A percentile compares a stretch with the other conserved stretches of the same genome.
phyloP scores from a whole-genome alignment of 345 rosid genomes.

The Salix caprea region DNA sequence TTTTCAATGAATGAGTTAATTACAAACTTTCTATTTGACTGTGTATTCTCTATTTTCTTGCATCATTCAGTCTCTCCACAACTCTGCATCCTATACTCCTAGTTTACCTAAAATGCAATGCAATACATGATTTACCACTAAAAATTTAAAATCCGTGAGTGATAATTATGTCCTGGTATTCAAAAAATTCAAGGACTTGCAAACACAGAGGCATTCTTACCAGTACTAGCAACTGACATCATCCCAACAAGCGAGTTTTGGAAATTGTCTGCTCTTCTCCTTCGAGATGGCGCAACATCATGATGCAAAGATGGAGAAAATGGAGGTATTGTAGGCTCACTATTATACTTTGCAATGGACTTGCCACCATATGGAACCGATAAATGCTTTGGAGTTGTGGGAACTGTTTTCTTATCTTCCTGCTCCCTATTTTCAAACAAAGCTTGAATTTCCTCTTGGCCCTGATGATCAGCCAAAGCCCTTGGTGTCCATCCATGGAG shows the following conservation, averaged over 20 bases:
- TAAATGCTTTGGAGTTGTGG: constrained; percentile 14
- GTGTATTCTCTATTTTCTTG: not conserved
- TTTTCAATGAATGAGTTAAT: not conserved
- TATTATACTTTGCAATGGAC: constrained; percentile 48
- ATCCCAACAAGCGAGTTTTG: constrained; percentile 72
- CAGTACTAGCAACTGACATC: constrained; percentile 60
- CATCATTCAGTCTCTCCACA: not conserved
- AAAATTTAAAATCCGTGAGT: not conserved
- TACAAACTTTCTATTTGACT: not conserved
- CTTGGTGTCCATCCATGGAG: constrained; percentile 68
- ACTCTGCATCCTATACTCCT: not conserved
- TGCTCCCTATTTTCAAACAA: constrained; percentile 30
- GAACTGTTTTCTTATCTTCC: constrained; percentile 1
- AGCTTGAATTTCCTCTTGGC: constrained; percentile 57
- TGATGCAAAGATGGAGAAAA: constrained; percentile 6
- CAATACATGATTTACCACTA: not conserved
- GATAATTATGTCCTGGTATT: not conserved
- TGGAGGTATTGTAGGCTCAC: constrained; percentile 52
- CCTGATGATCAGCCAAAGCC: constrained; percentile 74
- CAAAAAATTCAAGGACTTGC: not conserved
- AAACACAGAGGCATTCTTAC: constrained; percentile 20
- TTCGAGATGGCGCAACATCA: constrained; percentile 18
- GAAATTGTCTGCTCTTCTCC: constrained; percentile 46
- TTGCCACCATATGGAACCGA: constrained; percentile 22
- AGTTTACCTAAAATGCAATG: not conserved